Evolutionary conservation across 345 rosid species (phyloP), one percentile per base, ranked within the genome.

Genomic region (Salix suchowensis): DNA sequence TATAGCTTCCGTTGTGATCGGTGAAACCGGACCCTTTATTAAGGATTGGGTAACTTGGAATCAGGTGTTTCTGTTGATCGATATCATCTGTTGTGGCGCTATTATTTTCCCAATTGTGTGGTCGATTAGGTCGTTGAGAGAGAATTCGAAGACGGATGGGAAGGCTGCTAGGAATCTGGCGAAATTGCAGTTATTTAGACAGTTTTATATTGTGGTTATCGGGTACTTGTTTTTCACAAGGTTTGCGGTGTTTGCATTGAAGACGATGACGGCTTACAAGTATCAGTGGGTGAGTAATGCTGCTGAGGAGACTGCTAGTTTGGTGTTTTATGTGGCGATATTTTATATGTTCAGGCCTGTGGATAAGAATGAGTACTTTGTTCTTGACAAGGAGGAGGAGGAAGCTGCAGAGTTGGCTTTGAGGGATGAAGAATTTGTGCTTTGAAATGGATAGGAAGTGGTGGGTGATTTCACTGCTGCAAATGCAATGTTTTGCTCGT

Each of bases 11-110:
- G 82, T 94, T 2, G 99, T 94, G 76, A 90, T 94, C 55, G 99
- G 97, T 11, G 98, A 96, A 80, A 96, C 97, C 0, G 99, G 98
- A 4, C 97, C 97, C 2, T 94, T 92, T 66, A 89, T 90, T 32
- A 90, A 84, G 78, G 97, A 96, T 67, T 93, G 98, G 97, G 90
- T 86, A 10, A 92, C 95, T 0, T 96, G 99, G 99, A 92, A 96
- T 81, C 97, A 92, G 85, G 89, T 96, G 71, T 92, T 94, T 78
- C 83, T 96, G 84, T 75, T 92, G 44, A 94, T 94, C 12, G 99
- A 96, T 85, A 91, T 96, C 32, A 85, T 91, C 79, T 94, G 98
- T 70, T 96, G 99, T 68, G 91, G 98, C 37, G 98, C 98, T 0
- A 94, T 96, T 66, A 92, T 96, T 37, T 96, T 96, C 89, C 99